These are phyloP conservation scores for Isabelozyma pseudorhagii DNA, from an alignment of 805 yeast genomes.

Conservation along the genomic window DNA sequence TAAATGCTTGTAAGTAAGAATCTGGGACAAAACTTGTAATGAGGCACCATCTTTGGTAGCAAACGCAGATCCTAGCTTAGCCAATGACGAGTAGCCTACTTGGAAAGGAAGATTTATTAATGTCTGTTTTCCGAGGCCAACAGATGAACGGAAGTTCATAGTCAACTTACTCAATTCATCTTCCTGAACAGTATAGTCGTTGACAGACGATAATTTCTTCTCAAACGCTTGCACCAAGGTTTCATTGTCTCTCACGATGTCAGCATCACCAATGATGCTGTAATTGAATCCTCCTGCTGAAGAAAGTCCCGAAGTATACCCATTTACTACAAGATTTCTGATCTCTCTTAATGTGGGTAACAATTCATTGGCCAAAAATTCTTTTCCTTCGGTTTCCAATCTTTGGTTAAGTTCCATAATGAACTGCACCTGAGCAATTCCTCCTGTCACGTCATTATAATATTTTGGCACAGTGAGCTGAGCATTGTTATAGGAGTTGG, in stretches of 20 bases:
- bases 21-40: constrained; percentile 75
- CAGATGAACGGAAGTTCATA: constrained; percentile 9
- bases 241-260: constrained; percentile 34
- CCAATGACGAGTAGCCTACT: constrained; percentile 76
- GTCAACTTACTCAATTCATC: constrained; percentile 14
- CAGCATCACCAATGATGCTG: constrained; percentile 59
- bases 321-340: constrained; percentile 40
- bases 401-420: constrained; percentile 55
- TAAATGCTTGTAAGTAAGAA: constrained; percentile 76
- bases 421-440: constrained; percentile 75
- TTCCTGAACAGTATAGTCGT: constrained; percentile 3
- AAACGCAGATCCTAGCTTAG: constrained; percentile 65
- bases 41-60: constrained; percentile 75
- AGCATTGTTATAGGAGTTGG: constrained; percentile 65
- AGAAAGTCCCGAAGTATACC: constrained; percentile 11
- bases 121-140: constrained; percentile 26
- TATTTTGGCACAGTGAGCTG: constrained; percentile 57
- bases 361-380: constrained; percentile 42
- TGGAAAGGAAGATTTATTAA: constrained; percentile 79
- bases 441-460: constrained; percentile 62
- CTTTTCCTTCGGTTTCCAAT: constrained; percentile 39
- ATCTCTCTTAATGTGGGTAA: constrained; percentile 63
- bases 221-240: constrained; percentile 31
- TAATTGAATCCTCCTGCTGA: constrained; percentile 35
- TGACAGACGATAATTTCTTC: constrained; percentile 4